Conservation (phyloP, 2,329 filamentous ascomycete genomes). For the Exophiala phaeomuriformis region DNA sequence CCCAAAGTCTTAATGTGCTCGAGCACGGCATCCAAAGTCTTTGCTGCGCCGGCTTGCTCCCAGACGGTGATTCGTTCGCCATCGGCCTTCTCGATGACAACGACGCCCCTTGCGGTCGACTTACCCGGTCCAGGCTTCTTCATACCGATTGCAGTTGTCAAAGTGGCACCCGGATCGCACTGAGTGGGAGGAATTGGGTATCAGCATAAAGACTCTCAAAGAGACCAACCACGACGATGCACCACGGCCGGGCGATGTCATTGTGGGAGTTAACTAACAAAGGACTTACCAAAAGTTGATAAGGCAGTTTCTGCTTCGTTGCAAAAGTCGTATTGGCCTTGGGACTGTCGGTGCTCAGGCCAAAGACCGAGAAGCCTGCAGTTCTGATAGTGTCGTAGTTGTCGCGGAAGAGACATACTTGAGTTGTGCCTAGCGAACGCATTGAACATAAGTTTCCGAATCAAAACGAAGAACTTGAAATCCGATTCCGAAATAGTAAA, state of each 20-base stretch:
- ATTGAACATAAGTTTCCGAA: too few relatives aligned
- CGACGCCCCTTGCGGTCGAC: slow-evolving; percentile 71
- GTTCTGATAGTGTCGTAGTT: slow-evolving; percentile 66
- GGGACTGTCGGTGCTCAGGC: slow-evolving; percentile 77
- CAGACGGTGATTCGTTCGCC: slow-evolving; percentile 60
- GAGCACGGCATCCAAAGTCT: slow-evolving; percentile 69
- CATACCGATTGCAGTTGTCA: slow-evolving; percentile 82
- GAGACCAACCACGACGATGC: too few relatives aligned
- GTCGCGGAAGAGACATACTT: slow-evolving; percentile 91
- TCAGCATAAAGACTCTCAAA: neutral
- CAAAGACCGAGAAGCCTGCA: slow-evolving; percentile 78
- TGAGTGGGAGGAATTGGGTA: neutral
- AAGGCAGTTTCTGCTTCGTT: slow-evolving; percentile 82
- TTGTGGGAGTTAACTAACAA: neutral
- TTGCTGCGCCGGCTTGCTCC: slow-evolving; percentile 67
- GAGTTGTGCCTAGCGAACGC: slow-evolving; percentile 64
- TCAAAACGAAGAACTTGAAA: too few relatives aligned
- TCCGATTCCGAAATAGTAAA: too few relatives aligned
- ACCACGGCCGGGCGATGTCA: neutral
- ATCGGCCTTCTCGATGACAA: slow-evolving; percentile 73
- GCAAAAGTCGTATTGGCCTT: slow-evolving; percentile 92
- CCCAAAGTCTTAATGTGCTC: slow-evolving; percentile 42
- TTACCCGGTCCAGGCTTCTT: slow-evolving; percentile 68
- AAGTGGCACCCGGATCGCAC: slow-evolving; percentile 65
- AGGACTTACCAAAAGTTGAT: slow-evolving; percentile 57